Conservation (phyloP, 352 stramenopile species). For the Pelagophyceae sp. region DNA sequence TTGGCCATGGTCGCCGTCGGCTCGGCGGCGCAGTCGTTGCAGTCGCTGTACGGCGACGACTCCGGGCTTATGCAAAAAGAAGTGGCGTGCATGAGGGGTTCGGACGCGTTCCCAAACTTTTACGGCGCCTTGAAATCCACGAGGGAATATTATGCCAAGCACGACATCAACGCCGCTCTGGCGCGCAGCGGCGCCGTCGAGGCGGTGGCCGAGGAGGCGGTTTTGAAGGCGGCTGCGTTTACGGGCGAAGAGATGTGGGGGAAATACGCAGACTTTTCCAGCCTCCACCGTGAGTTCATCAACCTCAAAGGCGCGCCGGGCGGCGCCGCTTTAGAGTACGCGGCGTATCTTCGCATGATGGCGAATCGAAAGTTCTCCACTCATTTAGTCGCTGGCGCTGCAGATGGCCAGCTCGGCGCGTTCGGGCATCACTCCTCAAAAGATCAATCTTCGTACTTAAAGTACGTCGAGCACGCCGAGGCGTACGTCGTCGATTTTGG, state of each 20-base stretch:
- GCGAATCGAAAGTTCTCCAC: constrained; percentile 17
- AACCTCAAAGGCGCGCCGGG: constrained; percentile 25
- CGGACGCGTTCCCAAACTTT: constrained; percentile 35
- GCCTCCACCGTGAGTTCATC: constrained; percentile 41
- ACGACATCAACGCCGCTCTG: constrained; percentile 19
- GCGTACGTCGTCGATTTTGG: constrained; percentile 60
- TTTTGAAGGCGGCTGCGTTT: constrained; percentile 34
- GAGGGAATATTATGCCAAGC: constrained; percentile 51
- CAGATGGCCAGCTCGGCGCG: not conserved
- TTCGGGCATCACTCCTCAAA: constrained; percentile 24
- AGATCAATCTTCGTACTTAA: constrained; percentile 36
- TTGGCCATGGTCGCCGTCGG: not conserved
- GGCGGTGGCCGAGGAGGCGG: constrained; percentile 20
- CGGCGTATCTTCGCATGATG: constrained; percentile 17
- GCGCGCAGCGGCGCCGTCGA: not conserved
- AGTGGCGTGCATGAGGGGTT: not conserved
- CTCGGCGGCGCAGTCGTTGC: not conserved
- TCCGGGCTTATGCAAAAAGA: constrained; percentile 12
- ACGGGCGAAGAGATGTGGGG: constrained; percentile 59
- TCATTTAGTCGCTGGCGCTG: constrained; percentile 20
- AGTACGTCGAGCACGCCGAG: constrained; percentile 49
- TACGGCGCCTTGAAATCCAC: constrained; percentile 49
- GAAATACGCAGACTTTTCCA: constrained; percentile 60
- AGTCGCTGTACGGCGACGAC: not conserved
- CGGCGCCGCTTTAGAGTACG: constrained; percentile 22